Percentiles rank a stretch among this genome's conserved stretches.
phyloP scores from a whole-genome alignment of 2,329 filamentous ascomycete genomes.

The Helicocarpus griseus region DNA sequence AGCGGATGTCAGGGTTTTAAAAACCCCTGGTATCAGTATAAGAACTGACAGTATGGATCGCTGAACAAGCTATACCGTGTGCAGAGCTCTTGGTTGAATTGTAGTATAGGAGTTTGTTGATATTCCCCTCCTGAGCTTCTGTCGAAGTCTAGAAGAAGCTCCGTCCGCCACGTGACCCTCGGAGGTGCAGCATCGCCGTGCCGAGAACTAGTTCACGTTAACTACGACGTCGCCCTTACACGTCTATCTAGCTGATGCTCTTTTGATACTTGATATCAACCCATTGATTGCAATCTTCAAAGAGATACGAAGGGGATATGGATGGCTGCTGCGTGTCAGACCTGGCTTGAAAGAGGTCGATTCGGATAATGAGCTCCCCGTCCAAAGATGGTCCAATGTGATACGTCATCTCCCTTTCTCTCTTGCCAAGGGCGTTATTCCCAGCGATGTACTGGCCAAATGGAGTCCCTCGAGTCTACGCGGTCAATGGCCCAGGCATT shows the following conservation, averaged over 20 bases:
- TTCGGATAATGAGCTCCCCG: slow-evolving; percentile 15
- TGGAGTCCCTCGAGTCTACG: slow-evolving; percentile 40
- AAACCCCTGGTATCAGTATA: neutral
- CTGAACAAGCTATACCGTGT: neutral
- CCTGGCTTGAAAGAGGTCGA: slow-evolving; percentile 14
- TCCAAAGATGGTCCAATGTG: slow-evolving; percentile 31
- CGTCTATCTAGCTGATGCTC: no score
- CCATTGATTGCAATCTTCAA: slow-evolving; percentile 1
- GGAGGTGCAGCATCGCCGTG: neutral
- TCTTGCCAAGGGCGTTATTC: slow-evolving; percentile 18
- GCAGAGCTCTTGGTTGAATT: neutral
- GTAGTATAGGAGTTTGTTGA: neutral
- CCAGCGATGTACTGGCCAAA: slow-evolving; percentile 42
- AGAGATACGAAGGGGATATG: slow-evolving; percentile 8
- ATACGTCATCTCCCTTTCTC: slow-evolving; percentile 18
- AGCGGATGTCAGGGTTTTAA: neutral
- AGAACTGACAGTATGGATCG: neutral
- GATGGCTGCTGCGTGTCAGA: neutral
- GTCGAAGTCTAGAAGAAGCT: neutral
- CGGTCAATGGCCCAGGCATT: slow-evolving; percentile 36
- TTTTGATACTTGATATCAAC: neutral
- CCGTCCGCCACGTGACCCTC: neutral
- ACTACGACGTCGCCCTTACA: neutral
- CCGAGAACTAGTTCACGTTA: neutral
- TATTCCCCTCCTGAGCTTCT: neutral